Evolutionary conservation across 441 rosid genomes (phyloP).

Genomic region (Flueggea neowawraea): DNA sequence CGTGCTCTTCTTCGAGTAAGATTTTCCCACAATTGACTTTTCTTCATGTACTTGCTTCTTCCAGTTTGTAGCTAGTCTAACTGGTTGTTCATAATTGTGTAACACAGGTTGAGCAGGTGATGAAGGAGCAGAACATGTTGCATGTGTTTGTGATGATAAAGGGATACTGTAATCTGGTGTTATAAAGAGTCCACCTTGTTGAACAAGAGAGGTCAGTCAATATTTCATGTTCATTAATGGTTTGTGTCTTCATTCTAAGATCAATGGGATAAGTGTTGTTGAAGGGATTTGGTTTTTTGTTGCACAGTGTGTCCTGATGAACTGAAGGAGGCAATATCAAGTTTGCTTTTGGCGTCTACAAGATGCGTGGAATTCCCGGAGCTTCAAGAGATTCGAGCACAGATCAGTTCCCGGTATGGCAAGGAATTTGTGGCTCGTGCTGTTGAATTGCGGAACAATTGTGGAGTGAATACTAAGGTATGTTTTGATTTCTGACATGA

Average conservation of each 20-base stretch:
- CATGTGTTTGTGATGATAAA: slow-evolving; percentile 69
- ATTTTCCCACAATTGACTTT: not conserved
- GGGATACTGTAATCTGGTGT: slow-evolving; percentile 58
- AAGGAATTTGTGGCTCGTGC: slow-evolving; percentile 76
- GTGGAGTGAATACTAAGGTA: slow-evolving; percentile 71
- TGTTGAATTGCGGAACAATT: slow-evolving; percentile 66
- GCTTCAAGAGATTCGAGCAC: slow-evolving; percentile 75
- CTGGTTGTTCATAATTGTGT: not conserved
- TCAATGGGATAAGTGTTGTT: not conserved
- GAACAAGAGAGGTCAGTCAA: slow-evolving; percentile 45
- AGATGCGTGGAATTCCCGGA: slow-evolving; percentile 94
- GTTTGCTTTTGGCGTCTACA: slow-evolving; percentile 71
- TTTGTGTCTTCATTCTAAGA: too few relatives aligned
- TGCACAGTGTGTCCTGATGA: slow-evolving; percentile 78
- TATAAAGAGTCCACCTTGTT: slow-evolving; percentile 66
- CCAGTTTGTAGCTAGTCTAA: not conserved
- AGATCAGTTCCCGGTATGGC: slow-evolving; percentile 66
- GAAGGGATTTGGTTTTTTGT: not conserved
- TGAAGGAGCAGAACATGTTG: slow-evolving; percentile 69
- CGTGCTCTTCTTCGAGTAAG: slow-evolving; percentile 81
- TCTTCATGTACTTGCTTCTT: too few relatives aligned
- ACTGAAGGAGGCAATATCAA: slow-evolving; percentile 66
- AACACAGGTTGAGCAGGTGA: slow-evolving; percentile 62
- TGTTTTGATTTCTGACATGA: too few relatives aligned
- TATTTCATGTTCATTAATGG: not conserved